Evolutionary conservation across 768 basidiomycete species (phyloP).

Genomic region (Calocybe indica): DNA sequence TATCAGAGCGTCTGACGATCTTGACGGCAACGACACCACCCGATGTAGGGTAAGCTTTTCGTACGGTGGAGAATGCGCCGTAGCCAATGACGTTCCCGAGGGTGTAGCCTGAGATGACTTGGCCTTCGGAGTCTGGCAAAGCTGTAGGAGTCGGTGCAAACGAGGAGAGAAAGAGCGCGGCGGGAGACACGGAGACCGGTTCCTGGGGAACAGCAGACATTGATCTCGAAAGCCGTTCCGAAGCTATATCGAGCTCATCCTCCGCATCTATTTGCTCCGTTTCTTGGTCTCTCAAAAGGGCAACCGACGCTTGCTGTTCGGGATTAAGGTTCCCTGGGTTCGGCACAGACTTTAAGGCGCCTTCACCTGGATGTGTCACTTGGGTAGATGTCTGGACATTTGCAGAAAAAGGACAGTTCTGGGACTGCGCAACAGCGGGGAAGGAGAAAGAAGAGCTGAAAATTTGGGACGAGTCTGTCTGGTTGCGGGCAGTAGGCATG

Average conservation of each 20-base stretch:
- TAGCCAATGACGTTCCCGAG: constrained; percentile 73
- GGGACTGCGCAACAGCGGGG: too few species aligned
- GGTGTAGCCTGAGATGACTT: constrained; percentile 62
- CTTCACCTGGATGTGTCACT: too few species aligned
- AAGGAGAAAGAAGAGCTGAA: too few species aligned
- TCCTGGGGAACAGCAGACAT: constrained; percentile 10
- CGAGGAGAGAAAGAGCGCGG: constrained; percentile 67
- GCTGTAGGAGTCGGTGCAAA: constrained; percentile 38
- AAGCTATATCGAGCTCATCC: constrained; percentile 1
- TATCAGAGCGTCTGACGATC: constrained; percentile 60
- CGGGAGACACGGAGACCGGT: constrained; percentile 47
- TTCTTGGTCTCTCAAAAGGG: too few species aligned
- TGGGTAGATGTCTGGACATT: too few species aligned
- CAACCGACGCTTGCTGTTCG: too few species aligned
- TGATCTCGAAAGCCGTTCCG: neutral
- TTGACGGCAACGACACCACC: constrained; percentile 77
- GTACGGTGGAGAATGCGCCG: constrained; percentile 79
- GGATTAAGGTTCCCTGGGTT: too few species aligned
- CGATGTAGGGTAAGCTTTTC: constrained; percentile 58
- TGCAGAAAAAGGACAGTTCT: too few species aligned
- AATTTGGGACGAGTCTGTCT: too few species aligned
- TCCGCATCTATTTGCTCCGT: neutral
- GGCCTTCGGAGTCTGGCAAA: constrained; percentile 61
- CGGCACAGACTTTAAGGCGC: too few species aligned
- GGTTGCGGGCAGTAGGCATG: too few species aligned